Evolutionary conservation across 345 rosid genomes (phyloP), one percentile per base, ranked within the genome.

Genomic region (Lepidium africanum): DNA sequence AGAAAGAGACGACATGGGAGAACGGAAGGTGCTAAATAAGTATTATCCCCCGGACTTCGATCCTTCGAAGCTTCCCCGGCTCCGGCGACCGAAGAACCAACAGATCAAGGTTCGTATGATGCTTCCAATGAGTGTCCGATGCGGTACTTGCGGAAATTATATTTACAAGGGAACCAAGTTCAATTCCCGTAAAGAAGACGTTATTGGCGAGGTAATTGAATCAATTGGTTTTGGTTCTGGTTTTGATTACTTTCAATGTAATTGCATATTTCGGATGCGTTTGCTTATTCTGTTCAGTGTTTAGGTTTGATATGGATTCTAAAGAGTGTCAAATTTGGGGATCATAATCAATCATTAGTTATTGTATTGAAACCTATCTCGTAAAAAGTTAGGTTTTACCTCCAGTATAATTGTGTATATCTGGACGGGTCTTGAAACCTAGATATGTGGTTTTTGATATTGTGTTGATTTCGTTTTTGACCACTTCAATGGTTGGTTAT

Each of bases 101-200:
- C 99, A 94, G 73, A 91, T 91, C 50, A 94, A 94, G 80, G 86
- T 91, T 27, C 87, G 97, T 9, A 91, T 91, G 96, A 94, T 89
- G 97, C 91, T 91, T 79, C 96, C 97, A 0, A 94, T 94, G 99
- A 94, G 99, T 77, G 92, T 94, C 13, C 89, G 96, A 6, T 94
- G 97, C 81, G 71, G 79, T 38, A 89, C 95, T 7, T 89, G 96
- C 60, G 96, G 96, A 6, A 89, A 94, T 33, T 94, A 89, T 76
- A 94, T 94, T 69, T 91, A 87, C 74, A 91, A 85, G 76, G 97
- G 97, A 7, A 94, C 97, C 39, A 91, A 94, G 46, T 91, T 91
- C 79, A 94, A 91, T 76, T 91, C 97, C 12, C 85, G 99, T 52
- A 89, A 91, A 67, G 99, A 91, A 78, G 95, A 91, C 12, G 92